Conservation (phyloP, 2,329 filamentous ascomycete genomes). For the Beauveria bassiana region DNA sequence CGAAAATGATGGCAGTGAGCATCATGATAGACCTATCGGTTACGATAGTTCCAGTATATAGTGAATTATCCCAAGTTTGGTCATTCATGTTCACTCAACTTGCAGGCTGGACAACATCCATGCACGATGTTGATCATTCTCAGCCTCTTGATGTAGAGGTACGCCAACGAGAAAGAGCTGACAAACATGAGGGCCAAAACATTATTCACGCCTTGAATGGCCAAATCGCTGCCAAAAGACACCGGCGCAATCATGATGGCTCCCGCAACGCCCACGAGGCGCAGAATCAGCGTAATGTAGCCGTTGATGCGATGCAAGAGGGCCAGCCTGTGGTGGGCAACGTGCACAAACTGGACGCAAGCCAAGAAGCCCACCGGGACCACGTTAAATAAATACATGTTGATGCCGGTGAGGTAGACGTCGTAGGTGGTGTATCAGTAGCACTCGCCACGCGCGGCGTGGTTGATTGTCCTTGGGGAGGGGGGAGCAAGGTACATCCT, state of each 20-base stretch:
- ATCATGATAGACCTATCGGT: slow-evolving; percentile 40
- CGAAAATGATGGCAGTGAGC: slow-evolving; percentile 26
- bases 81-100: background rate
- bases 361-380: slow-evolving; percentile 35
- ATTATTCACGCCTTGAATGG: slow-evolving; percentile 35
- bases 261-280: slow-evolving; percentile 35
- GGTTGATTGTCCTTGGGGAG: background rate
- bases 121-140: slow-evolving; percentile 55
- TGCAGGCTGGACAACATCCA: slow-evolving; percentile 55
- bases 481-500: slow-evolving; percentile 33
- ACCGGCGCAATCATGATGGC: slow-evolving; percentile 43
- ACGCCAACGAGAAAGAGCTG: slow-evolving; percentile 35
- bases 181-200: slow-evolving; percentile 36
- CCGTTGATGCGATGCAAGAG: slow-evolving; percentile 52
- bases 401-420: slow-evolving; percentile 30
- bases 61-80: too few relatives aligned
- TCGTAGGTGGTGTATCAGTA: slow-evolving; percentile 24
- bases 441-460: slow-evolving; percentile 29
- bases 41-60: slow-evolving; percentile 39
- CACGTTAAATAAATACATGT: slow-evolving; percentile 34
- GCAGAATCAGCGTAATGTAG: slow-evolving; percentile 43
- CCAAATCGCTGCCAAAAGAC: slow-evolving; percentile 44
- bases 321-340: slow-evolving; percentile 36
- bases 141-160: slow-evolving; percentile 47
- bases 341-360: slow-evolving; percentile 39